Base-by-base conservation (phyloP, 1,284 basidiomycete genomes). In the Gymnopus androsaceus region DNA sequence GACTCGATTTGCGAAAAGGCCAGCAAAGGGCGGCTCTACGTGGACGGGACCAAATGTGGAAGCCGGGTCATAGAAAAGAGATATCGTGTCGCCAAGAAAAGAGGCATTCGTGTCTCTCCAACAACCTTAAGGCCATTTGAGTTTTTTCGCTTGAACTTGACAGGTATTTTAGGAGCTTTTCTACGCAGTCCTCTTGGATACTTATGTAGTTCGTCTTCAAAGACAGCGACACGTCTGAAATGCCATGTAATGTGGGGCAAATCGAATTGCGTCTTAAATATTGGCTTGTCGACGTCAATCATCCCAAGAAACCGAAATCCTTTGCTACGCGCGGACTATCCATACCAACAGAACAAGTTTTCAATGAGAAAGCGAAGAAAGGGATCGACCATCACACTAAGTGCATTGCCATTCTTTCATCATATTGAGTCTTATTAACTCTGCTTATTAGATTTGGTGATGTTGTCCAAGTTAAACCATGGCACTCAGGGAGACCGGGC, bases 31-130 rank as follows among this genome's bases (percentile, higher is more conserved):
- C 30, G 21, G 4, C 41, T 56, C 15, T 11, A 11, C 33, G 38
- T 56, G 14, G 55, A 56, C 34, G 55, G 55, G 36, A 23, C 19
- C 1, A 37, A 38, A 11, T 53, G 46, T 25, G 56, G 56, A 15
- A 23, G 44, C 11, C 49, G 49, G 19, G 34, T 33, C 3, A 14
- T 53, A 3, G 17, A n/a, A 11, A 30, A 21, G 25, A 37, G 11
- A 17, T 21, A 48, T 25, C 7, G n/a, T 7, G 19, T 36, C 19
- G 12, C 2, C 19, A 36, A 3, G 4, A 31, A 33, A 31, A 1
- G 5, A 52, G 31, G 40, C 17, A 23, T 34, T 15, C 28, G 41
- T 21, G 5, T 15, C 21, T 42, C 41, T 4, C 17, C 17, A 25
- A 52, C 51, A 3, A 14, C 38, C 15, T 15, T 27, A 11, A 30